Percentiles rank a stretch among this genome's conserved stretches.
Conservation (phyloP, 1,284 basidiomycete species). For the Ustilago loliicola region DNA sequence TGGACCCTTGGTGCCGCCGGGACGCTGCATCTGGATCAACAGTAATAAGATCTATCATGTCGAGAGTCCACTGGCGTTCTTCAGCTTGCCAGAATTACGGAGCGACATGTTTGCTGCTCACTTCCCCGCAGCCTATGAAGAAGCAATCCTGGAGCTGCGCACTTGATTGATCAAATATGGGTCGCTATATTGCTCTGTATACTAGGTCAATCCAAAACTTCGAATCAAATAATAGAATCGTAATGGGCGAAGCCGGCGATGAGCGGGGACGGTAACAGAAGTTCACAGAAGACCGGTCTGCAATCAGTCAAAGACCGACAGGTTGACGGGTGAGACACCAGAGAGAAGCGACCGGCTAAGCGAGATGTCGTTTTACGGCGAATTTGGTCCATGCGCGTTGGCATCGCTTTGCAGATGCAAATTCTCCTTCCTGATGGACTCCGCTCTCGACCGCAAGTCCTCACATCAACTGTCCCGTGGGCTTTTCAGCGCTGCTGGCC, state of each 20-base stretch:
- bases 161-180: not conserved
- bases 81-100: constrained; percentile 63
- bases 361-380: constrained; percentile 4
- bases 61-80: constrained; percentile 62
- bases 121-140: constrained; percentile 68
- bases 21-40: constrained; percentile 63
- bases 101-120: constrained; percentile 65
- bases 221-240: not conserved
- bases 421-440: constrained; percentile 4
- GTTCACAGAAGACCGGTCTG: not conserved
- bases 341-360: not conserved
- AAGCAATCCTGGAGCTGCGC: constrained; percentile 56
- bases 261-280: not conserved
- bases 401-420: constrained; percentile 14
- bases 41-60: constrained; percentile 57
- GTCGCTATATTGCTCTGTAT: not conserved
- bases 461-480: not conserved
- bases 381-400: constrained; percentile 16
- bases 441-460: not conserved
- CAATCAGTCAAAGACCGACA: not conserved
- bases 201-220: too few species aligned
- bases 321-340: not conserved
- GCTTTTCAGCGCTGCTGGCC: too few species aligned
- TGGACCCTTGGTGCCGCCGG: constrained; percentile 63
- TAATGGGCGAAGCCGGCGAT: not conserved